A percentile compares a stretch with the other conserved stretches of the same genome.
Conservation (phyloP, 2,329 filamentous ascomycete genomes). For the Didymella glomerata region DNA sequence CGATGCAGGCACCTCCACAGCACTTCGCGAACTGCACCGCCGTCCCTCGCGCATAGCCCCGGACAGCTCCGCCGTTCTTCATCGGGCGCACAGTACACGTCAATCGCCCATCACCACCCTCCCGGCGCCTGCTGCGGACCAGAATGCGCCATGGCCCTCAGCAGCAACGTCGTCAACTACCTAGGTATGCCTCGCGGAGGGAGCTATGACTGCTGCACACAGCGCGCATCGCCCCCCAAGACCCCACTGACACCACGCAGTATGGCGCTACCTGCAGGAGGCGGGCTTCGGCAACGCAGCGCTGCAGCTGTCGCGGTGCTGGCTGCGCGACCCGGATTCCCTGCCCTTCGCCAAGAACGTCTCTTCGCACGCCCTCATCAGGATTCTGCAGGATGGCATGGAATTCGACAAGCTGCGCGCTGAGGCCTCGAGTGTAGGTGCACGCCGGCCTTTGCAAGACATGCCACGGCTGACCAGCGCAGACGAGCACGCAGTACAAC, state of each 20-base stretch:
- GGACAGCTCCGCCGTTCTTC: not conserved
- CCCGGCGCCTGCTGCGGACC: slow-evolving; percentile 22
- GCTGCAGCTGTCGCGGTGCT: slow-evolving; percentile 67
- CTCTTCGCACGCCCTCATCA: slow-evolving; percentile 66
- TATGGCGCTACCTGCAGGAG: slow-evolving; percentile 67
- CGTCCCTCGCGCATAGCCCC: not conserved
- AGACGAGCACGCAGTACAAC: slow-evolving; percentile 47
- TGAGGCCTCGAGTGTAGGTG: slow-evolving; percentile 46
- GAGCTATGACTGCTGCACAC: not conserved
- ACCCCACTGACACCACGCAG: slow-evolving; percentile 35
- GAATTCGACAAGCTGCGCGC: slow-evolving; percentile 56
- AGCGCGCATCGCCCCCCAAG: not conserved
- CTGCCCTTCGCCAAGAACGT: slow-evolving; percentile 69
- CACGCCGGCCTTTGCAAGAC: not conserved
- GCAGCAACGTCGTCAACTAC: slow-evolving; percentile 72
- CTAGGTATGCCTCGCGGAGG: slow-evolving; percentile 49
- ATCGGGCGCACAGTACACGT: not conserved
- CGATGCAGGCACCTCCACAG: not conserved
- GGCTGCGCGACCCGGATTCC: slow-evolving; percentile 68
- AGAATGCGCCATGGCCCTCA: slow-evolving; percentile 56
- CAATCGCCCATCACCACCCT: not conserved
- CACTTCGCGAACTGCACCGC: not conserved
- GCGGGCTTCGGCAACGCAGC: slow-evolving; percentile 65
- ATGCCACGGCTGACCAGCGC: slow-evolving; percentile 26
- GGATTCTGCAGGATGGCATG: slow-evolving; percentile 70